Percentiles rank a stretch among this genome's conserved stretches.
Evolutionary conservation across 345 rosid genomes (phyloP).

Genomic region (Noccaea bulbosa): DNA sequence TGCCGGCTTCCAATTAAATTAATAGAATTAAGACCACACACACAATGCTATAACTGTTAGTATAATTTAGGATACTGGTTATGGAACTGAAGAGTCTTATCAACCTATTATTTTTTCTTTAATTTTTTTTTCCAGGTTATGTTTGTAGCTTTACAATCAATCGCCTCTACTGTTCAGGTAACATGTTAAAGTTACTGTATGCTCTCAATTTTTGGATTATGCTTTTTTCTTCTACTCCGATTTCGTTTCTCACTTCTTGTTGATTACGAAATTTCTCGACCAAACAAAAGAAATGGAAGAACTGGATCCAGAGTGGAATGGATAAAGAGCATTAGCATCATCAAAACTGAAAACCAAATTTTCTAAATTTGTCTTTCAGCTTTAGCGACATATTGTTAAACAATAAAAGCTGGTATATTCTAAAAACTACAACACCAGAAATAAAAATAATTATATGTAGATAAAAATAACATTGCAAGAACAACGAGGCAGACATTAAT

Average conservation of each 20-base stretch:
- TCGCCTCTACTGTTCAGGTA: background rate
- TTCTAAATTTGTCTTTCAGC: slow-evolving; percentile 23
- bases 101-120: background rate
- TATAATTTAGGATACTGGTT: background rate
- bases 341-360: background rate
- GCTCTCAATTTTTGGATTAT: background rate
- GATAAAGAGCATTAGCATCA: slow-evolving; percentile 20
- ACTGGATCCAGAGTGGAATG: slow-evolving; percentile 19
- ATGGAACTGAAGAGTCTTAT: slow-evolving; percentile 17
- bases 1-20: slow-evolving; percentile 30
- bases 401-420: slow-evolving; percentile 5
- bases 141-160: background rate
- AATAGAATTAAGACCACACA: slow-evolving; percentile 7
- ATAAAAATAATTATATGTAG: background rate
- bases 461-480: slow-evolving; percentile 25
- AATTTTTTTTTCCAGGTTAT: background rate
- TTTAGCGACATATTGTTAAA: slow-evolving; percentile 1
- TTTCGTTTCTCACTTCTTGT: slow-evolving; percentile 13
- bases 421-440: slow-evolving; percentile 33
- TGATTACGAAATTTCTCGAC: slow-evolving; percentile 4
- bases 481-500: slow-evolving; percentile 26
- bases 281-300: slow-evolving; percentile 15
- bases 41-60: slow-evolving; percentile 2
- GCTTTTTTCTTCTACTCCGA: background rate
- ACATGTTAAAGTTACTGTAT: background rate